Evolutionary conservation across 2,329 filamentous ascomycete genomes (phyloP).

Genomic region (Hirsutella rhossiliensis): DNA sequence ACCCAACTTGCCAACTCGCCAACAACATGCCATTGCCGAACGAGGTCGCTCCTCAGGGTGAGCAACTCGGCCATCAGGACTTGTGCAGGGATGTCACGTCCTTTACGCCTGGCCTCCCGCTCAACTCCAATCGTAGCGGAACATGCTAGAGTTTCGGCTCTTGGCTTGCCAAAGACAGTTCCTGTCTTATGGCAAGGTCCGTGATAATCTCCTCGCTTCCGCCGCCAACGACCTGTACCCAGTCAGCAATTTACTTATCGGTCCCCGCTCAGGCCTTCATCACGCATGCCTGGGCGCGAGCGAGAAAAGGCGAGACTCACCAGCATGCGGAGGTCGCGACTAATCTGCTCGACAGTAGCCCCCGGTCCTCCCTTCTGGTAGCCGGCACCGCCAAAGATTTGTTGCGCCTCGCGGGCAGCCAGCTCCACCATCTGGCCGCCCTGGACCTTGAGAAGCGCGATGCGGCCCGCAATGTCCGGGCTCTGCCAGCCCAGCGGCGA

Average conservation of each 20-base stretch:
- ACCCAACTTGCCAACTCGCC: too few species aligned
- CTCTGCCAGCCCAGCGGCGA: slow-evolving; percentile 13
- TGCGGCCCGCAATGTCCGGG: slow-evolving; percentile 18
- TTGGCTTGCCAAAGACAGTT: slow-evolving; percentile 14
- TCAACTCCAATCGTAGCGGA: not conserved
- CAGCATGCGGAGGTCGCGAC: slow-evolving; percentile 31
- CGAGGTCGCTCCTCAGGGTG: too few species aligned
- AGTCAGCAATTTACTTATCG: not conserved
- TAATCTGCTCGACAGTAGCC: slow-evolving; percentile 38
- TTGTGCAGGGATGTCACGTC: too few species aligned
- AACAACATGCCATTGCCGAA: too few species aligned
- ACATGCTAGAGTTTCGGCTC: slow-evolving; percentile 8
- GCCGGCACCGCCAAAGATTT: slow-evolving; percentile 40
- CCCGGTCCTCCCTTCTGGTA: slow-evolving; percentile 37
- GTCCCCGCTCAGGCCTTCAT: not conserved
- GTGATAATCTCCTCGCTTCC: slow-evolving; percentile 43
- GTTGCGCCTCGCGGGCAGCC: slow-evolving; percentile 39
- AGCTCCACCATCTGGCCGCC: slow-evolving; percentile 36
- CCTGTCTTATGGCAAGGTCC: slow-evolving; percentile 38
- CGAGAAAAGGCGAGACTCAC: slow-evolving; percentile 2
- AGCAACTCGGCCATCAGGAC: too few species aligned
- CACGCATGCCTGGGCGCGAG: slow-evolving; percentile 11
- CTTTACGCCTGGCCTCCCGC: too few species aligned
- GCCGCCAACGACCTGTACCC: slow-evolving; percentile 34
- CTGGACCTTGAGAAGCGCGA: slow-evolving; percentile 31